These are phyloP conservation scores for Clonostachys solani DNA, from an alignment of 2,329 filamentous ascomycete genomes.

Conservation along the genomic window DNA sequence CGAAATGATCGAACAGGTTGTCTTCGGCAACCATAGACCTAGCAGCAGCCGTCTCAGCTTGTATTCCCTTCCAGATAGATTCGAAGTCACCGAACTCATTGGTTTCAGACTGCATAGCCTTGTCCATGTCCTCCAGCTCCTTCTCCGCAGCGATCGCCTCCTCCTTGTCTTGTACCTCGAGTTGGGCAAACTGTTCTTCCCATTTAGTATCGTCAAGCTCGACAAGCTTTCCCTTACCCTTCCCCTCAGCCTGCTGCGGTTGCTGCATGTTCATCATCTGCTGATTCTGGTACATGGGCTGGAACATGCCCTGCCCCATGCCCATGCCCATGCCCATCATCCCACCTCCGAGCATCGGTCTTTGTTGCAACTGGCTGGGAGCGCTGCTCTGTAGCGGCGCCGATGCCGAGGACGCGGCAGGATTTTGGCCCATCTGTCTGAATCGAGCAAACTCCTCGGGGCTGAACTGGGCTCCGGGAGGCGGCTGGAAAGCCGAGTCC, in stretches of 20 bases:
- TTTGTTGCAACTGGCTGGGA: constrained; percentile 47
- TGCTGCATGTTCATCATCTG: constrained; percentile 33
- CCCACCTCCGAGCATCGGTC: constrained; percentile 55
- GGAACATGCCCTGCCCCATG: constrained; percentile 41
- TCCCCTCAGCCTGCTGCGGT: constrained; percentile 47
- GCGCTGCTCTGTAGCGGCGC: constrained; percentile 54
- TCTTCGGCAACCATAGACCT: constrained; percentile 68
- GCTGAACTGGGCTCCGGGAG: constrained; percentile 60
- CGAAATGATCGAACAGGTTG: constrained; percentile 61
- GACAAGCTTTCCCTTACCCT: constrained; percentile 89
- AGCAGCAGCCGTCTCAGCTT: constrained; percentile 68
- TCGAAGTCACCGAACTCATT: constrained; percentile 85
- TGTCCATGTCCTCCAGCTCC: constrained; percentile 85
- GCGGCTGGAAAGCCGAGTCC: constrained; percentile 65
- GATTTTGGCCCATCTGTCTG: constrained; percentile 59
- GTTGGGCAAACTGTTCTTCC: constrained; percentile 93
- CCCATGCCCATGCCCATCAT: constrained; percentile 47
- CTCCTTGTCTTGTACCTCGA: constrained; percentile 68
- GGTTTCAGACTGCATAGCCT: constrained; percentile 61
- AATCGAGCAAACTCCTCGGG: constrained; percentile 86
- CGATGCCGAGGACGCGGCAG: constrained; percentile 45
- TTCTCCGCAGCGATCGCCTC: constrained; percentile 71
- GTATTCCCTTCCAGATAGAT: constrained; percentile 79
- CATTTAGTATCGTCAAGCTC: constrained; percentile 92
- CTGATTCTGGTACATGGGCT: constrained; percentile 40